These are phyloP conservation scores for Senecio squalidus DNA, from an alignment of 140 eudicot genomes.

Conservation along the genomic window DNA sequence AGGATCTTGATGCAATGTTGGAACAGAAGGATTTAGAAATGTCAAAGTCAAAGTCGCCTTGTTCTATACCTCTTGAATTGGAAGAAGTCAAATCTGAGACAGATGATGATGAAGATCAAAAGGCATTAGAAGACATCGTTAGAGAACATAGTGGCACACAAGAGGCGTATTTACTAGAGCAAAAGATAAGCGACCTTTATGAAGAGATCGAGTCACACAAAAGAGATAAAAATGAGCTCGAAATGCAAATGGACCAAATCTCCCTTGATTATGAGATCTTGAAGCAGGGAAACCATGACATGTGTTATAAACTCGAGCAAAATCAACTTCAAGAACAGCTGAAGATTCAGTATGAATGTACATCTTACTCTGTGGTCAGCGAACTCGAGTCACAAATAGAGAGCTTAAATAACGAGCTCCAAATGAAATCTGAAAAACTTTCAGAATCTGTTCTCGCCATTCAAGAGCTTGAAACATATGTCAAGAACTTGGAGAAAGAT, in stretches of 20 bases:
- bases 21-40: slow-evolving; percentile 53
- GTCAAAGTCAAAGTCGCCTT: slow-evolving; percentile 22
- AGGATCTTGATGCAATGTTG: slow-evolving; percentile 81
- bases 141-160: slow-evolving; percentile 64
- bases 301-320: slow-evolving; percentile 77
- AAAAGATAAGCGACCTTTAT: slow-evolving; percentile 64
- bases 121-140: slow-evolving; percentile 79
- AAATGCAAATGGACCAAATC: slow-evolving; percentile 95
- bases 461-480: slow-evolving; percentile 51
- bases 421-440: slow-evolving; percentile 37
- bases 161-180: slow-evolving; percentile 61
- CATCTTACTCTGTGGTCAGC: slow-evolving; percentile 43
- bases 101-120: slow-evolving; percentile 82
- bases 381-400: slow-evolving; percentile 63
- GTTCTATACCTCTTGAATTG: slow-evolving; percentile 18
- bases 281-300: slow-evolving; percentile 89
- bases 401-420: slow-evolving; percentile 46
- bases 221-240: slow-evolving; percentile 86
- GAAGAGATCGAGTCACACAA: slow-evolving; percentile 68
- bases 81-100: slow-evolving; percentile 25
- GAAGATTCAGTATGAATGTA: slow-evolving; percentile 77
- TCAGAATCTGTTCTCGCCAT: slow-evolving; percentile 39
- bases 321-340: slow-evolving; percentile 75
- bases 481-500: slow-evolving; percentile 62
- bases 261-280: slow-evolving; percentile 90